Evolutionary conservation across 2,329 filamentous ascomycete genomes (phyloP), one percentile per base, ranked within the genome.

Genomic region (Colletotrichum cereale): DNA sequence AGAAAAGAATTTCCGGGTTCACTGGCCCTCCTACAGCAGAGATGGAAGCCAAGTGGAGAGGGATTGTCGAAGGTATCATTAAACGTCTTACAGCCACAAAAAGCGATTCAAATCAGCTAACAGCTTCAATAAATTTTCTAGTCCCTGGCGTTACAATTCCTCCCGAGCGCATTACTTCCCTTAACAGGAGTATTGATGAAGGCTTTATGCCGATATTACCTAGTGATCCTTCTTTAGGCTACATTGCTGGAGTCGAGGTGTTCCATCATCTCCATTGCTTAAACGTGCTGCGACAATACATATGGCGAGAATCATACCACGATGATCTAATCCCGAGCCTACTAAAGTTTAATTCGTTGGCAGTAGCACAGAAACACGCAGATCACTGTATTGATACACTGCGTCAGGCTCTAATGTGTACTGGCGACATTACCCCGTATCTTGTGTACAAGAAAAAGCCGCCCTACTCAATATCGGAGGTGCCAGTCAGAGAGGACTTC

Each of bases 221-320:
- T 14, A 36, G n/a, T 31, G 50, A 53, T 50, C 53, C 63, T 36
- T 31, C 52, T 18, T 34, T 10, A 18, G 63, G 63, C 26, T 66
- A 58, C 53, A 24, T 66, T 3, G 63, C 7, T 11, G 42, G 12
- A 24, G 31, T 58, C 2, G 53, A 58, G 53, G 63, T 66, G 7
- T 66, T 66, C 31, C 63, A 66, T 66, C 53, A 66, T 2, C 63
- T 66, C 3, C 63, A 66, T 16, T 66, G 63, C 31, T 7, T 66
- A 31, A 66, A 66, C 24, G 29, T 66, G 5, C 18, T 66, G 24
- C 63, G 63, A 2, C 63, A 66, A 52, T 58, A 48, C 40, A 24
- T 58, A n/a, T 66, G 63, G 63, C n/a, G 31, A n/a, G 63, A 66
- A 21, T 58, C 63, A n/a, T 66, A 66, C 31, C 63, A 53, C 31